Evolutionary conservation across 1,284 basidiomycete genomes (phyloP), one percentile per base, ranked within the genome.

Genomic region (Cutaneotrichosporon cyanovorans): DNA sequence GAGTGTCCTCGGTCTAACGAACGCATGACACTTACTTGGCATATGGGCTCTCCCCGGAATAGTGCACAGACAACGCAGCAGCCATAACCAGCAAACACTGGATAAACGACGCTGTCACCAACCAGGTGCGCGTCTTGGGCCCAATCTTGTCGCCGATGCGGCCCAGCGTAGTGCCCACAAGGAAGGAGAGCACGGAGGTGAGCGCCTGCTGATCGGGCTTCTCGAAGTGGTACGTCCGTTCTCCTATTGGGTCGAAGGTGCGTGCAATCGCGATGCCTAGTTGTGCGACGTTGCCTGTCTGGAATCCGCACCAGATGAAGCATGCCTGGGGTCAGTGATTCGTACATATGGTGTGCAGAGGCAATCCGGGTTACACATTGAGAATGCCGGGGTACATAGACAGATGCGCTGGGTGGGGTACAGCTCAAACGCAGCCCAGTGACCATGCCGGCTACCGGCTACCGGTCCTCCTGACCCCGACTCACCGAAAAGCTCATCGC

Each of bases 131-230:
- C 28, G 78, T 80, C 63, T 80, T 79, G 5, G 79, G 61, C 0
- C 87, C 87, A 30, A 87, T 74, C 48, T 75, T 54, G 50, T 72
- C 72, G n/a, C 72, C 73, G 16, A 74, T 46, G 19, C 71, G 59
- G 1, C 73, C 74, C 20, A 74, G 48, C 34, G 57, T 58, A 7
- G 73, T 63, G 1, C 74, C 74, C 32, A 73, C 31, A 42, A 72
- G 76, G 76, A 92, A 92, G 12, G 78, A 73, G 49, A 86, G 59
- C 16, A 91, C 70, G 21, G 85, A 88, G 34, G 78, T 79, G 42
- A 91, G 74, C 8, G 88, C 88, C 65, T 88, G 87, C 64, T 81
- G 80, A 62, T 91, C 88, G 6, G 84, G 75, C 50, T 79, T 77
- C 62, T 84, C 83, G 72, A 90, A 88, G 2, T 58, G 61, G 28